Evolutionary conservation across 2,329 filamentous ascomycete genomes (phyloP).

Genomic region (Pseudonectria buxi): DNA sequence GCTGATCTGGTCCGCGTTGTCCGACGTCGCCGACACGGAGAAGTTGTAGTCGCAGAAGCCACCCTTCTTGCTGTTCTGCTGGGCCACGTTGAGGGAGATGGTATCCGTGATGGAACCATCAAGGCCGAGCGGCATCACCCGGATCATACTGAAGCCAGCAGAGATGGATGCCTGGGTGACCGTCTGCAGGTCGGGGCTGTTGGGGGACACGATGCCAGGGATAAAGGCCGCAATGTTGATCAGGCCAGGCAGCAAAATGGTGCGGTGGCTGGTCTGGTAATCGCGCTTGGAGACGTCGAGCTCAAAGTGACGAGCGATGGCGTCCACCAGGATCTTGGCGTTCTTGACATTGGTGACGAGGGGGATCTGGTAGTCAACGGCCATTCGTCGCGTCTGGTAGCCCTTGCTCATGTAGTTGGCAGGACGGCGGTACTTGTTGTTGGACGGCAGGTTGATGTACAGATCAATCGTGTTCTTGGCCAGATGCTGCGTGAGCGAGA

Average conservation of each 20-base stretch:
- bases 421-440: slow-evolving; percentile 91
- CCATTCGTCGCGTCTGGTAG: slow-evolving; percentile 94
- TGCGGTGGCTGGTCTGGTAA: slow-evolving; percentile 83
- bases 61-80: slow-evolving; percentile 61
- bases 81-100: slow-evolving; percentile 62
- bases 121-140: slow-evolving; percentile 69
- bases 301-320: slow-evolving; percentile 81
- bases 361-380: slow-evolving; percentile 93
- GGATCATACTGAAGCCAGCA: slow-evolving; percentile 73
- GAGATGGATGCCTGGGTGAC: slow-evolving; percentile 69
- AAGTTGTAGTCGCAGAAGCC: slow-evolving; percentile 75
- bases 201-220: slow-evolving; percentile 59
- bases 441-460: slow-evolving; percentile 99
- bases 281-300: slow-evolving; percentile 78
- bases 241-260: slow-evolving; percentile 64
- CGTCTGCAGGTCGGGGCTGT: slow-evolving; percentile 60
- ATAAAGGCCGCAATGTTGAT: slow-evolving; percentile 78
- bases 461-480: slow-evolving; percentile 97
- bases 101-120: slow-evolving; percentile 68
- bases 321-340: slow-evolving; percentile 93
- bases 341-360: slow-evolving; percentile 99
- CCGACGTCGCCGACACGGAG: slow-evolving; percentile 66
- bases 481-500: slow-evolving; percentile 92
- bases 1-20: slow-evolving; percentile 68
- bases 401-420: slow-evolving; percentile 99